Percentiles rank a stretch among this genome's conserved stretches.
These are phyloP conservation scores for Silene latifolia DNA, from an alignment of 148 eudicot species.

Conservation along the genomic window DNA sequence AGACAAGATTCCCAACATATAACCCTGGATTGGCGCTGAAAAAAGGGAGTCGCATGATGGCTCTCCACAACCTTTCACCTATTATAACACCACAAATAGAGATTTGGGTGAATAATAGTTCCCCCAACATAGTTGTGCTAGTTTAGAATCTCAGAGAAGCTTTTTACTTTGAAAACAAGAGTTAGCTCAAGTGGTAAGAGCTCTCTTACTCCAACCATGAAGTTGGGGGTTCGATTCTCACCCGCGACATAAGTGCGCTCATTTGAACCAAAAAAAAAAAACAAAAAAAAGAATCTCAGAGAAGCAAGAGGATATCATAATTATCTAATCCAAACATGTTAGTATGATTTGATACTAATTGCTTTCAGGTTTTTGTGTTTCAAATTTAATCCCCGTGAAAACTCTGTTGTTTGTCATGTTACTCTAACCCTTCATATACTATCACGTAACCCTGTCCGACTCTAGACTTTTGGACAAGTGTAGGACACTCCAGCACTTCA, in stretches of 20 bases:
- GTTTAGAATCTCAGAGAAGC: not conserved
- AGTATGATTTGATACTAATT: no score
- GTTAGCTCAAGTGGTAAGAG: no score
- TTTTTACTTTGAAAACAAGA: no score
- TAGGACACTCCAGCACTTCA: no score
- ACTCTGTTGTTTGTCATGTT: not conserved
- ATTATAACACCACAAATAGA: constrained; percentile 5
- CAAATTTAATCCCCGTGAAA: not conserved
- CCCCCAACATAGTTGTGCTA: not conserved
- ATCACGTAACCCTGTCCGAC: not conserved
- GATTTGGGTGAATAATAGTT: not conserved
- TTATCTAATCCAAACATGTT: no score
- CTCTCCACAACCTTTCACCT: constrained; percentile 97
- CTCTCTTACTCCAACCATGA: no score
- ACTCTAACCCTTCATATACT: no score
- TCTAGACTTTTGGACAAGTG: not conserved
- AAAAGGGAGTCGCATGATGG: constrained; percentile 82
- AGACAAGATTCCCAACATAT: constrained; percentile 81
- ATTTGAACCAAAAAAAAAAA: no score
- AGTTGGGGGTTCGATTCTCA: no score
- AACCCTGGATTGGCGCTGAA: constrained; percentile 93
- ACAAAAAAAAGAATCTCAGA: no score
- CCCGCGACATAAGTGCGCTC: no score
- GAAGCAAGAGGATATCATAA: not conserved
- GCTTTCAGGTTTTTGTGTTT: not conserved